Conservation (phyloP, 805 yeast genomes). For the Metschnikowia aberdeeniae region DNA sequence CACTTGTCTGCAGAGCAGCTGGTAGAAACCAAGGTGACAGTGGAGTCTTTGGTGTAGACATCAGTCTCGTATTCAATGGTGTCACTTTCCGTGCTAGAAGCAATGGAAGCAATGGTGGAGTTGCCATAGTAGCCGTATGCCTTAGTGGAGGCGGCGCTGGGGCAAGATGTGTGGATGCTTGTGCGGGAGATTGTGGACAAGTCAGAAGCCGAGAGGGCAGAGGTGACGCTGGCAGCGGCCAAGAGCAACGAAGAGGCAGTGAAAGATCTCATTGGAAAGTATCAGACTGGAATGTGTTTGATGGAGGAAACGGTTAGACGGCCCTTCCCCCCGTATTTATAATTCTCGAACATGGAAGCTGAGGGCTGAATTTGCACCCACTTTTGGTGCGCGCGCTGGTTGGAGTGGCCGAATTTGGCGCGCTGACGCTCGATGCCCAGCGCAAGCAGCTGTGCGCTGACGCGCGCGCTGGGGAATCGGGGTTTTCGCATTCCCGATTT, state of each 20-base stretch:
- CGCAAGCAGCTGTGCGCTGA: not conserved
- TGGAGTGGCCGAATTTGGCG: not conserved
- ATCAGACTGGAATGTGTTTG: not conserved
- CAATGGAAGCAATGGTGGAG: conserved; percentile 1
- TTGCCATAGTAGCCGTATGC: conserved; percentile 9
- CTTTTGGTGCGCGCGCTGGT: conserved; percentile 1
- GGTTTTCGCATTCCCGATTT: not conserved
- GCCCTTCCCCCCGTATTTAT: conserved; percentile 1
- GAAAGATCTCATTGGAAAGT: conserved; percentile 10
- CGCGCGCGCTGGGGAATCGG: not conserved
- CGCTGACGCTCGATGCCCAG: not conserved
- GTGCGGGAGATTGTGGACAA: conserved; percentile 17
- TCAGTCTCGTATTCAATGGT: conserved; percentile 13
- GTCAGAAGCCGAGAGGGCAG: conserved; percentile 5
- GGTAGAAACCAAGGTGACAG: conserved; percentile 20
- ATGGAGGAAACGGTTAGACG: not conserved
- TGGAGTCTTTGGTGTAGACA: conserved; percentile 11
- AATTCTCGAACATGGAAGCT: not conserved
- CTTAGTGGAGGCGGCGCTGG: conserved; percentile 3
- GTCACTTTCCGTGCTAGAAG: conserved; percentile 5
- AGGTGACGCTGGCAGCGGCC: conserved; percentile 7
- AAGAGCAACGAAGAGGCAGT: conserved; percentile 7
- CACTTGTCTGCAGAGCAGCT: conserved; percentile 30
- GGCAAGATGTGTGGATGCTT: conserved; percentile 14
- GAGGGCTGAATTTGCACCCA: conserved; percentile 5